Base-by-base conservation (phyloP, 1,139 yeast genomes). In the Scheffersomyces titani region DNA sequence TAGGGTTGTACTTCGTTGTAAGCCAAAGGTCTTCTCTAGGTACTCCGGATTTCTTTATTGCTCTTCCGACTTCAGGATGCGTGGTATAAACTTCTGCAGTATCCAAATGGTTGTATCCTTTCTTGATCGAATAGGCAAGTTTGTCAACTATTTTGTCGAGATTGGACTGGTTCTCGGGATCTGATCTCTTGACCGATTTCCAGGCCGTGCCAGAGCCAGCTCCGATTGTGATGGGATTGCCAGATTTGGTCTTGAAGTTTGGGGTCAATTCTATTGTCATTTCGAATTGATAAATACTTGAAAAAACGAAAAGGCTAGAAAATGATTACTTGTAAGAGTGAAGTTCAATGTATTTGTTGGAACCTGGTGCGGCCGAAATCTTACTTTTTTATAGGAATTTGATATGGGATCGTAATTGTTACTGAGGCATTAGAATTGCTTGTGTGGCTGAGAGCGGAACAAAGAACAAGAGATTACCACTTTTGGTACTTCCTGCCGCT, bases 1-100 rank as follows among this genome's bases (percentile, higher is more conserved):
- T 36, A 2, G 64, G 65, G 49, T 55, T 54, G 55, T 60, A 69
- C 57, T 70, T 70, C 40, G 70, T 68, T 46, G 71, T 65, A 40
- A 70, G 55, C 58, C 65, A 70, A 44, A 70, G 52, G 40, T 66
- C 68, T 49, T 70, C 69, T 51, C 74, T 59, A 1, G 56, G 53
- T 30, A 61, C 62, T 3, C 60, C 63, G 45, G 60, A 52, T 36
- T 50, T 11, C 20, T 59, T 55, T 30, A 70, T 53, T 3, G 70
- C 73, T 18, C 52, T 56, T 7, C 64, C 69, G 6, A 68, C 63
- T 49, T 67, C 72, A 7, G 66, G 66, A 44, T 68, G 71, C 1
- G 73, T 70, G 44, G 66, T 63, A 55, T 70, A 70, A 13, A 65
- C 64, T 52, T 70, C 74, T 0, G 72, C 72, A 3, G 72, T 68